phyloP scores from a whole-genome alignment of 2,329 filamentous ascomycete genomes.

The Penicillium italicum region DNA sequence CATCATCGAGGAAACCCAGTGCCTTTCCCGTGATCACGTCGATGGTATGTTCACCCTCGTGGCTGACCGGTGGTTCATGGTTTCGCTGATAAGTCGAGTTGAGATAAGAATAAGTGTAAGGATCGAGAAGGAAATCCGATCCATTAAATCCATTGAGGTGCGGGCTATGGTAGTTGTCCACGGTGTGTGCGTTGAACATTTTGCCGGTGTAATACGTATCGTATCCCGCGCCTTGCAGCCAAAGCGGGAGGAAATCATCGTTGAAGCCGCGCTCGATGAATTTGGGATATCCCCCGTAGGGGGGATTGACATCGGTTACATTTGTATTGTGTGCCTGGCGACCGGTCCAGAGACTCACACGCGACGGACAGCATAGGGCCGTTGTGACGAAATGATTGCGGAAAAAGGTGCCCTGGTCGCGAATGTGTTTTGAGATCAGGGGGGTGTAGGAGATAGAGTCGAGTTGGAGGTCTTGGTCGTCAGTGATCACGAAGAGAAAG shows the following conservation, averaged over 20 bases:
- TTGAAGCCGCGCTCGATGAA: conserved; percentile 52
- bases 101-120: conserved; percentile 62
- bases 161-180: conserved; percentile 48
- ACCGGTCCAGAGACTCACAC: conserved; percentile 64
- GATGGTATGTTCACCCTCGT: conserved; percentile 53
- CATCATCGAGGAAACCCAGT: conserved; percentile 59
- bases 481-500: conserved; percentile 64
- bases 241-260: conserved; percentile 50
- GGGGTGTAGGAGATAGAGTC: conserved; percentile 62
- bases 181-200: conserved; percentile 52
- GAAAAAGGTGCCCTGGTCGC: conserved; percentile 58
- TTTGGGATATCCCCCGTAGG: conserved; percentile 52
- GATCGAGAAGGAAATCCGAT: conserved; percentile 45
- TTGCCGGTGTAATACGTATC: conserved; percentile 56
- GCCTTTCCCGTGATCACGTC: conserved; percentile 61
- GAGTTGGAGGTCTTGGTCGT: conserved; percentile 64
- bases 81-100: conserved; percentile 64
- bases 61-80: conserved; percentile 52
- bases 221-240: conserved; percentile 52
- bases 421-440: conserved; percentile 53
- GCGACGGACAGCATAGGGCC: conserved; percentile 64
- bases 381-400: conserved; percentile 64
- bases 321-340: conserved; percentile 68
- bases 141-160: conserved; percentile 38
- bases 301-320: conserved; percentile 57